Evolutionary conservation across 345 rosid species (phyloP).

Genomic region (Aurinia saxatilis): DNA sequence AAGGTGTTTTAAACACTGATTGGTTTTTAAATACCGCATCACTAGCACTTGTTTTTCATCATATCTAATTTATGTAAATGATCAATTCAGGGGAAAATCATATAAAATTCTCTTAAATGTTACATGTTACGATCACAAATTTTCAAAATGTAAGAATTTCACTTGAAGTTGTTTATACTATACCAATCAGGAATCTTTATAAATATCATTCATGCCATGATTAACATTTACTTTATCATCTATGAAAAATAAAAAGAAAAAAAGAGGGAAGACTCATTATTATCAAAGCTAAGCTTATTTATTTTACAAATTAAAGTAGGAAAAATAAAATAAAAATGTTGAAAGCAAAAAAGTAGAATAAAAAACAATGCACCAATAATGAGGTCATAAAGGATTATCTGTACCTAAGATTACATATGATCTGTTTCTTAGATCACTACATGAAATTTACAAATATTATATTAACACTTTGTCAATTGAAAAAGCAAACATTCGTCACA

Average conservation of each 20-base stretch:
- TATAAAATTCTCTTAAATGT: not conserved
- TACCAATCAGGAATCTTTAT: not conserved
- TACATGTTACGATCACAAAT: not conserved
- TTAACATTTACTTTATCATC: no score
- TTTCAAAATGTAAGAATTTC: not conserved
- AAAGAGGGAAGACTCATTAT: not conserved
- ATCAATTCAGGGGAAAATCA: no score
- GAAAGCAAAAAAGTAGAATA: not conserved
- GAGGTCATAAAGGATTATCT: conserved; percentile 25
- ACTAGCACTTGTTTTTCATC: no score
- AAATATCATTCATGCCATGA: not conserved
- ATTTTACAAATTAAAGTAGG: not conserved
- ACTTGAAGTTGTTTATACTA: not conserved
- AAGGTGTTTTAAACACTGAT: no score
- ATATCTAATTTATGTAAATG: no score
- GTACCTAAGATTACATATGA: conserved; percentile 28
- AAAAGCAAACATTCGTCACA: conserved; percentile 3
- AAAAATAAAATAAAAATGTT: not conserved
- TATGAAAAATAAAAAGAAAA: not conserved
- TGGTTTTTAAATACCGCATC: no score
- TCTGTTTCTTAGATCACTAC: conserved; percentile 25
- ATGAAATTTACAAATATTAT: not conserved
- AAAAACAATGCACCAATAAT: conserved; percentile 20
- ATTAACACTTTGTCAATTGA: not conserved
- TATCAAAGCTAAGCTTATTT: not conserved